Percentiles rank a stretch among this genome's conserved stretches.
Evolutionary conservation across 148 eudicot species (phyloP).

Genomic region (Camellia japonica): DNA sequence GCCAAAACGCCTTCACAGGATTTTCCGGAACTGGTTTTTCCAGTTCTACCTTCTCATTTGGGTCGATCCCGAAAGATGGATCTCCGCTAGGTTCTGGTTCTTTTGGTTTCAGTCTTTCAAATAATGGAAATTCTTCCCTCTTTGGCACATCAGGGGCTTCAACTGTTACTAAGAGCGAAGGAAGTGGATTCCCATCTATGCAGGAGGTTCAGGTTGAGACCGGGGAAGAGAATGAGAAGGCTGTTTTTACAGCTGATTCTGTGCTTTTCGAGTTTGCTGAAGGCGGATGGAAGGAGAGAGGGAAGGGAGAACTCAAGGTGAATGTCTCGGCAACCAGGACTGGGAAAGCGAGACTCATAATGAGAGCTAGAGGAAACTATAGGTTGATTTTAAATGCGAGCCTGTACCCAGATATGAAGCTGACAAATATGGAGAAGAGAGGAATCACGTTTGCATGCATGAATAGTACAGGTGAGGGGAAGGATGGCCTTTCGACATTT

Average conservation of each 20-base stretch:
- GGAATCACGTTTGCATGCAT: slow-evolving; percentile 92
- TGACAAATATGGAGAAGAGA: slow-evolving; percentile 86
- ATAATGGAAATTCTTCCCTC: too few relatives aligned
- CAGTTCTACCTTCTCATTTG: slow-evolving; percentile 73
- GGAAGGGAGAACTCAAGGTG: slow-evolving; percentile 91
- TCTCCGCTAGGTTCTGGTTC: slow-evolving; percentile 35
- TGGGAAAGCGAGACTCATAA: too few relatives aligned
- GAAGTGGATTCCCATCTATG: too few relatives aligned
- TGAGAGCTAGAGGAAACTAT: too few relatives aligned
- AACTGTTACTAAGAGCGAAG: too few relatives aligned
- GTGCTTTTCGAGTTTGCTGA: slow-evolving; percentile 71
- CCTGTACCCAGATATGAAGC: slow-evolving; percentile 84
- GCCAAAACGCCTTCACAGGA: slow-evolving; percentile 64
- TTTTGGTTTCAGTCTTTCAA: slow-evolving; percentile 54
- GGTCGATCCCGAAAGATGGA: slow-evolving; percentile 52
- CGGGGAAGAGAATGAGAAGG: slow-evolving; percentile 86
- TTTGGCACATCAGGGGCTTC: too few relatives aligned
- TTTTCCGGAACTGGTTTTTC: slow-evolving; percentile 79
- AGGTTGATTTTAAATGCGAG: slow-evolving; percentile 42
- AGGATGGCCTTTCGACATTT: slow-evolving; percentile 69
- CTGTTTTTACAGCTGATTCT: slow-evolving; percentile 74
- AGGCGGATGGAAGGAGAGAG: slow-evolving; percentile 90
- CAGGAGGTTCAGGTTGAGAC: slow-evolving; percentile 77
- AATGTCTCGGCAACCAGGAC: slow-evolving; percentile 33
- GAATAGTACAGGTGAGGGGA: slow-evolving; percentile 69